Conservation (phyloP, 805 yeast genomes). For the Clavispora phyllophila region DNA sequence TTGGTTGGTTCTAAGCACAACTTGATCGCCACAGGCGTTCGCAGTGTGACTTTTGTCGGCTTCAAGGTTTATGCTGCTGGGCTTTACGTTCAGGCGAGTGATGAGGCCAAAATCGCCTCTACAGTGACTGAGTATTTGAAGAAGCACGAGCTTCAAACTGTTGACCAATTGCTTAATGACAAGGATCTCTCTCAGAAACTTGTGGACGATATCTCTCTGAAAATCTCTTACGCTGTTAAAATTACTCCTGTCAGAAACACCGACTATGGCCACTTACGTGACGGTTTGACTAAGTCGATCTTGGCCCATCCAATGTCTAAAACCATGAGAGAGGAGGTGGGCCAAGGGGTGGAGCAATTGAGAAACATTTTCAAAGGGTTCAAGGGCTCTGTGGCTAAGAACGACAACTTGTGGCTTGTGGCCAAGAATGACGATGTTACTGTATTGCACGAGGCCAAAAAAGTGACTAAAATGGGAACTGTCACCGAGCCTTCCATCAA, state of each 20-base stretch:
- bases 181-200: constrained; percentile 48
- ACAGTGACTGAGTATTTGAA: constrained; percentile 6
- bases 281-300: constrained; percentile 81
- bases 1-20: constrained; percentile 37
- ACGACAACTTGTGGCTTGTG: constrained; percentile 58
- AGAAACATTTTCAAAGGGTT: constrained; percentile 52
- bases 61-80: constrained; percentile 89
- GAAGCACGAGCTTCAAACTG: constrained; percentile 3
- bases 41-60: constrained; percentile 76
- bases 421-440: constrained; percentile 6
- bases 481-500: constrained; percentile 60
- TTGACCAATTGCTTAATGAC: constrained; percentile 36
- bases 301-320: constrained; percentile 62
- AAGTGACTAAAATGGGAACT: constrained; percentile 43
- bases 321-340: constrained; percentile 31
- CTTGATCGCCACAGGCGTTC: constrained; percentile 73
- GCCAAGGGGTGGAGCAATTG: constrained; percentile 63
- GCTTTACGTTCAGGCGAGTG: constrained; percentile 65
- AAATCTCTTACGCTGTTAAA: constrained; percentile 62
- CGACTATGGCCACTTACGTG: constrained; percentile 83
- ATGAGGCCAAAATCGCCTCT: constrained; percentile 24
- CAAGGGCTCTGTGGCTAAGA: constrained; percentile 70
- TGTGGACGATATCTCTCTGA: constrained; percentile 50
- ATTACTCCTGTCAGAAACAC: constrained; percentile 87
- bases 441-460: constrained; percentile 12